A percentile compares a stretch with the other conserved stretches of the same genome.
Conservation (phyloP, 768 basidiomycete species). For the Saitozyma podzolica region DNA sequence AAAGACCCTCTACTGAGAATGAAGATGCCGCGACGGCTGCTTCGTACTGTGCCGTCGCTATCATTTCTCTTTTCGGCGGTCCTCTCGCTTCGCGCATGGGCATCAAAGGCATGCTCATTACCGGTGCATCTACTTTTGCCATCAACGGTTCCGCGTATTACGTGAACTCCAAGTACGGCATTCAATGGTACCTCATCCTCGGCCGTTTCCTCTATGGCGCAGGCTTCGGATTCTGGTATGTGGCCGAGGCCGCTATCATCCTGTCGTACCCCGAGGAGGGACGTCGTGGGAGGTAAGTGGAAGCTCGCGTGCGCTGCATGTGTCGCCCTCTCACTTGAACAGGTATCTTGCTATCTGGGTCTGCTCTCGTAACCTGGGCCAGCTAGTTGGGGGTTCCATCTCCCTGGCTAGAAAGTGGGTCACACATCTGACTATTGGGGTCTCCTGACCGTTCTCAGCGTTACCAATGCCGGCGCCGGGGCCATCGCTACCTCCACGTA, state of each 20-base stretch:
- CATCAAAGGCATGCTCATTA: constrained; percentile 21
- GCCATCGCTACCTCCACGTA: constrained; percentile 21
- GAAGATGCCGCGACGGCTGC: constrained; percentile 11
- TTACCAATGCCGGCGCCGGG: constrained; percentile 4
- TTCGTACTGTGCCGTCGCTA: constrained; percentile 13
- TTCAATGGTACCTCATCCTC: constrained; percentile 26
- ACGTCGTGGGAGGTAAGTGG: constrained; percentile 21
- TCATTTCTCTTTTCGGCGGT: constrained; percentile 21
- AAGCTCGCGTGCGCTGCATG: neutral
- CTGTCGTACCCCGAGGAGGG: constrained; percentile 23
- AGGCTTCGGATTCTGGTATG: constrained; percentile 25
- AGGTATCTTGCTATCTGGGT: constrained; percentile 26
- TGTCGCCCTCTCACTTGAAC: neutral
- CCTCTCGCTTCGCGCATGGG: constrained; percentile 21
- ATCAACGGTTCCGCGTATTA: constrained; percentile 26
- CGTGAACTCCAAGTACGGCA: constrained; percentile 13
- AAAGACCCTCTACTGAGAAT: neutral
- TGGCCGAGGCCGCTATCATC: constrained; percentile 24
- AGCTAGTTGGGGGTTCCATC: constrained; percentile 16
- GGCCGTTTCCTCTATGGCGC: constrained; percentile 20
- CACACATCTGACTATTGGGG: neutral
- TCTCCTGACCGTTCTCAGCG: too few species aligned
- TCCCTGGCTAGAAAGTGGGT: constrained; percentile 17
- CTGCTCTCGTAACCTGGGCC: constrained; percentile 15
- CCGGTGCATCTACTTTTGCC: constrained; percentile 25